Evolutionary conservation across 257 asterid genomes (phyloP), one percentile per base, ranked within the genome.

Genomic region (Coffea eugenioides): DNA sequence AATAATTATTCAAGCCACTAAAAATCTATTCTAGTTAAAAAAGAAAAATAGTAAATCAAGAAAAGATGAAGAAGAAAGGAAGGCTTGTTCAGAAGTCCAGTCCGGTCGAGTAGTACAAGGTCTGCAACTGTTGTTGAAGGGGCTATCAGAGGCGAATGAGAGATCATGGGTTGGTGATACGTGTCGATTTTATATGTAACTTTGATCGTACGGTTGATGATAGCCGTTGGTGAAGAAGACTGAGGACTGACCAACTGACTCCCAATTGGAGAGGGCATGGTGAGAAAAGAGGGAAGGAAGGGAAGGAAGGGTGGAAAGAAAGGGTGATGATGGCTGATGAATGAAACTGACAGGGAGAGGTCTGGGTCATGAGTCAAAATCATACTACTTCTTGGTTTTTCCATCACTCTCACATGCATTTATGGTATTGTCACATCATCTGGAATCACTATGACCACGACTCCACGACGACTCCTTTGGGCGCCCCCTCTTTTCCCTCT

Each of bases 381-480:
- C 89, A 80, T 15, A 57, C 43, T 59, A 39, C 43, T 39, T 2
- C 43, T 39, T 39, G 31, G 69, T 74, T 36, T 43, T 20, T 74
- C 77, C 54, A 77, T 73, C 86, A 79, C 78, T 85, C 86, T 87
- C 90, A 89, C 91, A 87, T 89, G 90, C 89, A 85, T 83, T 78
- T 83, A 74, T 82, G 79, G 90, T 81, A 45, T 88, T 81, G 94
- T 91, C 92, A 84, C 84, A 87, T 89, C 93, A 85, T 1, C 27
- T 72, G 77, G 45, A 69, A 27, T 74, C 61, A 49, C 65, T 23
- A 21, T 11, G 78, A 81, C 70, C 45, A 59, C 34, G 79, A 74
- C 77, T 14, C 67, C 31, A 67, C 69, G 69, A 71, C 77, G 77
- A 18, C 46, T 43, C 71, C 71, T 74, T 52, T 64, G 79, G 79